Conservation (phyloP, 1,284 basidiomycete species). For the Testicularia cyperi region DNA sequence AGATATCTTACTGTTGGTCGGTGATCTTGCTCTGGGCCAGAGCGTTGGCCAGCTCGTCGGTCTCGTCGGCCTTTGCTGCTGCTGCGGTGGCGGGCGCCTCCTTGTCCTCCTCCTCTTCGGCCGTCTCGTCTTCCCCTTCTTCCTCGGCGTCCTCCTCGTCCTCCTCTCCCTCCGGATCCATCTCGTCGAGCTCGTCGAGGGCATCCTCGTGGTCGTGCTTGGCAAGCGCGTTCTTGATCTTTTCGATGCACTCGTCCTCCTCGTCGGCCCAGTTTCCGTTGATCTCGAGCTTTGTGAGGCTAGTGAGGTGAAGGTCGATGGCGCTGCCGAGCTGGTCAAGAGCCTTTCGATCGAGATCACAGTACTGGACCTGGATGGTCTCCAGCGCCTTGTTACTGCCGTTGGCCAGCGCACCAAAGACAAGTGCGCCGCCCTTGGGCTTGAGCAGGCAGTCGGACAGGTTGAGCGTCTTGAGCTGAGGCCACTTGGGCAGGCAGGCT, state of each 20-base stretch:
- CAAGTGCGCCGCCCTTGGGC: slow-evolving; percentile 62
- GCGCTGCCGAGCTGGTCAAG: slow-evolving; percentile 45
- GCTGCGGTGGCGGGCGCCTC: background rate
- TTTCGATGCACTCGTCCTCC: slow-evolving; percentile 54
- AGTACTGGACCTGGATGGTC: slow-evolving; percentile 54
- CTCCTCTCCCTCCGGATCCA: slow-evolving; percentile 24
- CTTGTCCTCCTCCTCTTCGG: slow-evolving; percentile 13
- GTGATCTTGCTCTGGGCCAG: slow-evolving; percentile 29
- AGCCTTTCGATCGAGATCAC: slow-evolving; percentile 51
- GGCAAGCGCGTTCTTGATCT: slow-evolving; percentile 48
- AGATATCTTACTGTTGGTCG: slow-evolving; percentile 19
- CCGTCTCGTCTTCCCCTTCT: slow-evolving; percentile 33
- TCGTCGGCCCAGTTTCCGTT: slow-evolving; percentile 60
- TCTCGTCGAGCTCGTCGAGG: slow-evolving; percentile 53
- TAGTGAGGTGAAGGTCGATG: slow-evolving; percentile 37
- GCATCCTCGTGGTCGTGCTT: slow-evolving; percentile 49
- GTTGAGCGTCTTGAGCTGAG: slow-evolving; percentile 74
- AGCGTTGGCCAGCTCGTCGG: slow-evolving; percentile 41
- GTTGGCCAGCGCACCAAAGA: slow-evolving; percentile 44
- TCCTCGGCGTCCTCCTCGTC: slow-evolving; percentile 47
- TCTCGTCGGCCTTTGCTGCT: slow-evolving; percentile 15
- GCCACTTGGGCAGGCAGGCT: slow-evolving; percentile 70
- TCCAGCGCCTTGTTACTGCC: slow-evolving; percentile 46
- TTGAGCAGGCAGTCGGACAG: slow-evolving; percentile 89
- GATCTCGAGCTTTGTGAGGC: slow-evolving; percentile 50